Conservation (phyloP, 2,329 filamentous ascomycete genomes). For the Keithomyces neogunnii region DNA sequence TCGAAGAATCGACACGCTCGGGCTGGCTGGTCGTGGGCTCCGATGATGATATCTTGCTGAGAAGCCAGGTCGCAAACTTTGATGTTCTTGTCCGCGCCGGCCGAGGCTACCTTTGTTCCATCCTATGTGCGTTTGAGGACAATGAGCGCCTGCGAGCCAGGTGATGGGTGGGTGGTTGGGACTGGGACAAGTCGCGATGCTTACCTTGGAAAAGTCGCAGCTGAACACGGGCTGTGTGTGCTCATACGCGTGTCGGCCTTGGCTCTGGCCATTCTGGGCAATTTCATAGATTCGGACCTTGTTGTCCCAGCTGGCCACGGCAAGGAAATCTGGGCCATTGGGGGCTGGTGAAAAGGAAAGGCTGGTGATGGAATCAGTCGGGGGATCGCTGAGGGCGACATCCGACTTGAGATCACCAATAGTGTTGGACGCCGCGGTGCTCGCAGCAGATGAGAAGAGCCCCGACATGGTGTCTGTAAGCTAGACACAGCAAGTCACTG, state of each 20-base stretch:
- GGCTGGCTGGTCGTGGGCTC: slow-evolving; percentile 78
- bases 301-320: slow-evolving; percentile 93
- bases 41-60: slow-evolving; percentile 62
- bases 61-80: slow-evolving; percentile 76
- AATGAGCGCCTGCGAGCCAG: too few relatives aligned
- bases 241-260: slow-evolving; percentile 79
- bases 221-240: slow-evolving; percentile 79
- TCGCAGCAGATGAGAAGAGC: slow-evolving; percentile 47
- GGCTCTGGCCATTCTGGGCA: slow-evolving; percentile 63
- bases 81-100: slow-evolving; percentile 83
- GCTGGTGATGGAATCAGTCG: slow-evolving; percentile 84
- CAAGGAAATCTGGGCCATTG: slow-evolving; percentile 62
- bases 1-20: slow-evolving; percentile 73
- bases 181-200: slow-evolving; percentile 14
- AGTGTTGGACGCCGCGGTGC: slow-evolving; percentile 55
- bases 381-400: slow-evolving; percentile 67
- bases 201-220: slow-evolving; percentile 81
- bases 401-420: slow-evolving; percentile 89
- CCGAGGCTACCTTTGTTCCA: slow-evolving; percentile 79
- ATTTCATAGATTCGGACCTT: slow-evolving; percentile 97
- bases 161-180: too few relatives aligned
- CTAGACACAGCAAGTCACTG: not conserved
- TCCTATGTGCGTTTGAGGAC: slow-evolving; percentile 47
- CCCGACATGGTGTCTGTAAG: slow-evolving; percentile 48
- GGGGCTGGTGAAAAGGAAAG: slow-evolving; percentile 67